phyloP scores from a whole-genome alignment of 805 yeast species.

The Kodamaea neixiangensis region DNA sequence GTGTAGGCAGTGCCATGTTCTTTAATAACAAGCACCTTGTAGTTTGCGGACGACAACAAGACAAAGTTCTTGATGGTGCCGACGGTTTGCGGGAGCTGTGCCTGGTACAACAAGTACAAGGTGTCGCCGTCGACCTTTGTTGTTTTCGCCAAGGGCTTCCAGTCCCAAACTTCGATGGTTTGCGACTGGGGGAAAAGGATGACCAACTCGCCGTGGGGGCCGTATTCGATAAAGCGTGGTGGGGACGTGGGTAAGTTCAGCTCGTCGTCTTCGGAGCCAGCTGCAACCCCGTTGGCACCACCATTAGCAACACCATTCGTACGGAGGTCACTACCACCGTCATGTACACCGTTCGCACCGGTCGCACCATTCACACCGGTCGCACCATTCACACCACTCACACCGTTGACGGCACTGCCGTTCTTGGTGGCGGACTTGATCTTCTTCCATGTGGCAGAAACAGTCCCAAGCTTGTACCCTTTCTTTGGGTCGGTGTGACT shows the following conservation, averaged over 20 bases:
- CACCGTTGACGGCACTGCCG: background rate
- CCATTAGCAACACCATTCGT: too few relatives aligned
- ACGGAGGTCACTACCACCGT: too few relatives aligned
- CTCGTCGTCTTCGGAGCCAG: background rate
- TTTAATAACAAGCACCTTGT: background rate
- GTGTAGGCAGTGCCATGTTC: background rate
- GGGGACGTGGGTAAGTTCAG: slow-evolving; percentile 2
- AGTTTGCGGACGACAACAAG: slow-evolving; percentile 1
- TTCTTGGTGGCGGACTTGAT: slow-evolving; percentile 30
- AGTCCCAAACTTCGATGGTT: slow-evolving; percentile 37
- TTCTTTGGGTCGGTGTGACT: slow-evolving; percentile 35
- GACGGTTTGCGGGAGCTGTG: background rate
- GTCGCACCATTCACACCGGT: too few relatives aligned
- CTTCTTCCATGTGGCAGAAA: slow-evolving; percentile 45
- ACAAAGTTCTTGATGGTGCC: slow-evolving; percentile 1
- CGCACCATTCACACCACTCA: background rate
- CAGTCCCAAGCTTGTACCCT: slow-evolving; percentile 41
- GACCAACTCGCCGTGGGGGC: slow-evolving; percentile 35
- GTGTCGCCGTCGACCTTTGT: slow-evolving; percentile 27
- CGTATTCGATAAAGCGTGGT: slow-evolving; percentile 20
- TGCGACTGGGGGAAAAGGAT: slow-evolving; percentile 22
- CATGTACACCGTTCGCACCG: too few relatives aligned
- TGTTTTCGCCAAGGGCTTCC: slow-evolving; percentile 18
- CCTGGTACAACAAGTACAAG: slow-evolving; percentile 17
- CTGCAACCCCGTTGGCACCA: background rate